Evolutionary conservation across 768 basidiomycete genomes (phyloP), one percentile per base, ranked within the genome.

Genomic region (Russula sp.): DNA sequence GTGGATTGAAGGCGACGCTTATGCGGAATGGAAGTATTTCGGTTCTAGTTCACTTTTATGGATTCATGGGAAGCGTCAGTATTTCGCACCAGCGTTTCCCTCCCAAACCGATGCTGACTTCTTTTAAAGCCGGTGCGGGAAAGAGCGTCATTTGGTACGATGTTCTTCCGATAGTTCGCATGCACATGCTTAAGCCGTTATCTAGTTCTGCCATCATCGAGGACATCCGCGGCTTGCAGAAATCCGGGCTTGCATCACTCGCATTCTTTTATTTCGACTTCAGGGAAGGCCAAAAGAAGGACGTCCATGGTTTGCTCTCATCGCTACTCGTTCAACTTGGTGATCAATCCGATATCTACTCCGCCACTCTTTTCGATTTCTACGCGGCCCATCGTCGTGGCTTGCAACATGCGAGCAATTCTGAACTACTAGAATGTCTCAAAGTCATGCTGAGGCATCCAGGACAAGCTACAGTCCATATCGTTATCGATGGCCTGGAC

Each of bases 181-280:
- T 44, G 42, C 3, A 8, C 10, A 11, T 16, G 18, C 22, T 20
- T 24, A 26, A 9, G 38, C 3, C 1, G 20, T 36, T 20, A 0
- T 6, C 14, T 18, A 56, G 61, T n/a, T 62, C 61, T 7, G 7
- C 53, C 0, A 48, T 58, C 24, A 52, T 63, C 24, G 22, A 42
- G 6, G 38, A 40, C n/a, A 38, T 63, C 18, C 28, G 38, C 22
- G 1, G 14, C 14, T 34, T 63, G 56, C 10, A 34, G 32, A 42
- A 32, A 26, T 36, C 49, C 0, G 62, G 62, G 20, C 16, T 26
- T 0, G 62, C 57, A 2, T 52, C 10, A 5, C 49, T 63, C 14
- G 62, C 50, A 0, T 63, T 57, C 40, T 58, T 63, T 7, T 63
- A 42, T 30, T 63, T 26, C 6, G 62, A 57, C 22, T 63, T 58